Conservation (phyloP, 805 yeast genomes). For the Pichia eremophila region DNA sequence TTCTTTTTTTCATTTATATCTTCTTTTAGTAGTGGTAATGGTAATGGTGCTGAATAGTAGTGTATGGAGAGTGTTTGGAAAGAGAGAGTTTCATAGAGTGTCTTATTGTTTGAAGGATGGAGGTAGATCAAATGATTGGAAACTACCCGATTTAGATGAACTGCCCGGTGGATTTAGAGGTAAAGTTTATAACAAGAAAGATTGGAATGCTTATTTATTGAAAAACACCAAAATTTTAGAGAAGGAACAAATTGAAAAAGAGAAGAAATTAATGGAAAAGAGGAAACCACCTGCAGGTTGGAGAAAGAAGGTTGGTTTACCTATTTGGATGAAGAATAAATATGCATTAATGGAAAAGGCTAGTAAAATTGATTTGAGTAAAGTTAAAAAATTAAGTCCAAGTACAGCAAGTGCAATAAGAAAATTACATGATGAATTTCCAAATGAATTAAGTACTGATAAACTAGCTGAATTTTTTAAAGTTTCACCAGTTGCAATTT, state of each 20-base stretch:
- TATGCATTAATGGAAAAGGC: conserved; percentile 54
- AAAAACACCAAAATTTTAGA: conserved; percentile 14
- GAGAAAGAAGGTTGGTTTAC: conserved; percentile 34
- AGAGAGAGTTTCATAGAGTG: no score
- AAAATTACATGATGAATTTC: conserved; percentile 43
- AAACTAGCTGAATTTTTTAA: conserved; percentile 56
- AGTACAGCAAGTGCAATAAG: conserved; percentile 60
- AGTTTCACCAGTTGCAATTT: conserved; percentile 72
- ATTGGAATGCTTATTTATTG: conserved; percentile 18
- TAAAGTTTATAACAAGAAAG: conserved; percentile 23
- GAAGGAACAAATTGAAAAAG: neutral
- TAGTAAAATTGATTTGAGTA: conserved; percentile 53
- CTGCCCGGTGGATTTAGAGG: conserved; percentile 28
- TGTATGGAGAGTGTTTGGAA: no score
- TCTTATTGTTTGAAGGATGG: no score
- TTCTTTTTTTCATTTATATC: no score
- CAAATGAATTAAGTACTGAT: conserved; percentile 45
- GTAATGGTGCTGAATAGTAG: no score
- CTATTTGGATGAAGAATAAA: conserved; percentile 66
- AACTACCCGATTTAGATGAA: conserved; percentile 26
- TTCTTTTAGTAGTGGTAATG: no score
- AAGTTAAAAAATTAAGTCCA: conserved; percentile 56
- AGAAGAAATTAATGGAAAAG: conserved; percentile 7
- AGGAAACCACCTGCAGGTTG: conserved; percentile 36
- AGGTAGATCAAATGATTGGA: conserved; percentile 23